These are phyloP conservation scores for Pythium brassicae DNA, from an alignment of 352 stramenopile species.

Conservation along the genomic window DNA sequence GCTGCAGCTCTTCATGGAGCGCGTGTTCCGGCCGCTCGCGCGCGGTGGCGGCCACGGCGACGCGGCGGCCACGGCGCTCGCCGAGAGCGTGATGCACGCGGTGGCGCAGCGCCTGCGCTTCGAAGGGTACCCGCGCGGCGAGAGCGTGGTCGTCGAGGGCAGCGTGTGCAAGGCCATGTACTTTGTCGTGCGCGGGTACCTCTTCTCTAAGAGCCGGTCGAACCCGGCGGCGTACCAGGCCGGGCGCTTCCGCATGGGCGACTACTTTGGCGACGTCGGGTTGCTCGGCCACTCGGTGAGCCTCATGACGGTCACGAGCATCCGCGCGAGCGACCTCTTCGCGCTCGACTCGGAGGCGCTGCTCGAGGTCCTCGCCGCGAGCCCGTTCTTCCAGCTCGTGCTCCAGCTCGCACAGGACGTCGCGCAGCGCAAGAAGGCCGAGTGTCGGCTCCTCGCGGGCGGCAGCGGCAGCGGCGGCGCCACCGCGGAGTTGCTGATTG, in stretches of 20 bases:
- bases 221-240: conserved; percentile 47
- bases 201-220: conserved; percentile 45
- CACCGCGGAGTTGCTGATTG: background rate
- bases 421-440: conserved; percentile 25
- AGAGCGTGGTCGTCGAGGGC: conserved; percentile 56
- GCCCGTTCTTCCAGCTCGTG: conserved; percentile 40
- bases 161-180: conserved; percentile 60
- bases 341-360: conserved; percentile 46
- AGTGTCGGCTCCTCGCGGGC: conserved; percentile 16
- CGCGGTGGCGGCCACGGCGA: conserved; percentile 3
- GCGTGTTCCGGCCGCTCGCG: conserved; percentile 36
- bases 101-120: conserved; percentile 56
- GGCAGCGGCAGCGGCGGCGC: background rate
- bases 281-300: conserved; percentile 53
- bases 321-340: conserved; percentile 62
- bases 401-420: conserved; percentile 39
- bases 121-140: conserved; percentile 54
- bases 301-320: conserved; percentile 40
- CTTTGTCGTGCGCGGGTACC: conserved; percentile 57
- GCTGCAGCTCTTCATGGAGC: conserved; percentile 31
- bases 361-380: conserved; percentile 28
- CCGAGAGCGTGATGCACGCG: conserved; percentile 20
- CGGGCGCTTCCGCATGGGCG: conserved; percentile 33
- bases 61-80: background rate
- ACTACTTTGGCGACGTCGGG: conserved; percentile 56